Evolutionary conservation across 352 stramenopile genomes (phyloP), one percentile per base, ranked within the genome.

Genomic region (Aphanomyces astaci): DNA sequence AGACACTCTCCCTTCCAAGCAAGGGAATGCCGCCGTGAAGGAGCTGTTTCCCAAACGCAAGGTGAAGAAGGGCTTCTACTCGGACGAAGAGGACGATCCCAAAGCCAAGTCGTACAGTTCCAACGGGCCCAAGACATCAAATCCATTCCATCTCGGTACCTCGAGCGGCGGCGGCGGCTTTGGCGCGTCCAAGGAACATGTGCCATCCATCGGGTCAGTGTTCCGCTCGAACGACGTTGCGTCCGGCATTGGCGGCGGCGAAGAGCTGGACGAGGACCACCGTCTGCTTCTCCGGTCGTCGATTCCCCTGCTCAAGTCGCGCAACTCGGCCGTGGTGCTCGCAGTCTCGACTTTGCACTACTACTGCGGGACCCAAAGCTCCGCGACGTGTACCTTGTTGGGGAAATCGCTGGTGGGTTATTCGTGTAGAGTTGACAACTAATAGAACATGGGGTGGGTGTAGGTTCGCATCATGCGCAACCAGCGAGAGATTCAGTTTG

Each of bases 281-380:
- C 86, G 89, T 17, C 71, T 98, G 40, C 71, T 99, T 24, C 78
- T 99, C n/a, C 86, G 88, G 46, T 98, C 93, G 22, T 95, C 94
- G 19, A 89, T 99, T 53, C 96, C 96, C 36, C 73, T 99, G 56
- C 83, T 99, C 1, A 98, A 98, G 74, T 98, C 88, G 63, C 81
- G 96, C 31, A 99, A 99, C 76, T 95, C 91, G 30, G 95, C 90
- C 11, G 96, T 99, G 13, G 97, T 99, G 28, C 80, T 99, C n/a
- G 86, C 88, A 0, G 96, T 98, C 4, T 97, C 95, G 43, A 96
- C 91, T 15, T 75, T 99, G 27, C 95, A 98, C 74, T 99, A 98
- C 75, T 98, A 98, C 73, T 98, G 94, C 73, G 96, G 95, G 33
- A 96, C 85, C 32, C 84, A 90, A 49, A 95, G 81, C n/a, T 77